Percentiles rank a stretch among this genome's conserved stretches.
These are phyloP conservation scores for Penicillium hesseltinei DNA, from an alignment of 2,329 filamentous ascomycete species.

Conservation along the genomic window DNA sequence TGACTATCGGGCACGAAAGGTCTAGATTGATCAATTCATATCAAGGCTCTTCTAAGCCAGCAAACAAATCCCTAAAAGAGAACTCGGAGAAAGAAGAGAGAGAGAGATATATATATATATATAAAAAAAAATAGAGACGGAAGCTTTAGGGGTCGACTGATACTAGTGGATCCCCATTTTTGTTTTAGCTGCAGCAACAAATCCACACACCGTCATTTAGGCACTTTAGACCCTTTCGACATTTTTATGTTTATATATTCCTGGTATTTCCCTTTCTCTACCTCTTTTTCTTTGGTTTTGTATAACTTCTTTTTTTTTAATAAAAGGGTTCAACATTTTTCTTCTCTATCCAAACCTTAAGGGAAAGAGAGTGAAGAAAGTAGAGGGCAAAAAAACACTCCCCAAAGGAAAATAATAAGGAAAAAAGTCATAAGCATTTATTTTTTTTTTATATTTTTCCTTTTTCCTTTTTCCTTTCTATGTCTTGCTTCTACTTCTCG, in stretches of 20 bases:
- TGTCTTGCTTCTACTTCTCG: background rate
- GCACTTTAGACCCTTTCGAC: background rate
- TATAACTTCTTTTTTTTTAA: background rate
- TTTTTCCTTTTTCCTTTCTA: constrained; percentile 3
- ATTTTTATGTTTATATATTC: constrained; percentile 12
- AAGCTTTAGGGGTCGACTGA: background rate
- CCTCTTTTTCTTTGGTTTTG: background rate
- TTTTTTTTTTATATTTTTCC: background rate
- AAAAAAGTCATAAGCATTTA: background rate
- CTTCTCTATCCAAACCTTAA: background rate
- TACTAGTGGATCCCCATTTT: constrained; percentile 11
- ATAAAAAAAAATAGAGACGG: background rate
- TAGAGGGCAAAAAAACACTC: background rate
- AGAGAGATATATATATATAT: background rate
- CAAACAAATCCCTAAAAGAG: background rate
- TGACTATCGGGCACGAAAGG: constrained; percentile 10
- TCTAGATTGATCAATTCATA: background rate
- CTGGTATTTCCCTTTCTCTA: constrained; percentile 16
- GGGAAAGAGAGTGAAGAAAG: background rate
- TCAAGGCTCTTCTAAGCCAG: no score
- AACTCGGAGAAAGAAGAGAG: background rate
- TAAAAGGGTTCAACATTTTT: background rate
- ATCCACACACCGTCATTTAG: constrained; percentile 33
- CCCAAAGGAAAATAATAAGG: background rate
- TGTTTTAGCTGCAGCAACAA: constrained; percentile 16